A percentile compares a stretch with the other conserved stretches of the same genome.
phyloP scores from a whole-genome alignment of 2,329 filamentous ascomycete species.

The Colletotrichum sidae region DNA sequence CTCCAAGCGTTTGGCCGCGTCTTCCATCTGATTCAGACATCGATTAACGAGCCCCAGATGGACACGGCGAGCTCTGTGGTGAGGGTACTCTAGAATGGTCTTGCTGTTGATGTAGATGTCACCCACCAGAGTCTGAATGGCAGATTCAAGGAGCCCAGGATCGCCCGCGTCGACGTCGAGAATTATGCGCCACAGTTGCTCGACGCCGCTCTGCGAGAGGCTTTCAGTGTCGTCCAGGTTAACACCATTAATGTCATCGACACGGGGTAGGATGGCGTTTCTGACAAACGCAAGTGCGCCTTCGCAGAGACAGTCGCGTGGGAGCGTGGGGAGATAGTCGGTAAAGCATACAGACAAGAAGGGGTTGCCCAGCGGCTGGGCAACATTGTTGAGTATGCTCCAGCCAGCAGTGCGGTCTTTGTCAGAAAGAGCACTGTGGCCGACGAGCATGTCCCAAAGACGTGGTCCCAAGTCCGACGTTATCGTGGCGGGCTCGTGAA shows the following conservation, averaged over 20 bases:
- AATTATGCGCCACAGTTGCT: constrained; percentile 87
- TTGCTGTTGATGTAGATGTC: constrained; percentile 75
- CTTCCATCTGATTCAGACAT: constrained; percentile 77
- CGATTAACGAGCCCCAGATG: constrained; percentile 80
- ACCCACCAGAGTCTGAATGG: constrained; percentile 76
- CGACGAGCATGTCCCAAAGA: constrained; percentile 81
- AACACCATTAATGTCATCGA: constrained; percentile 57
- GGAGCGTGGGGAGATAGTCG: constrained; percentile 67
- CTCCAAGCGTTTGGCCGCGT: constrained; percentile 70
- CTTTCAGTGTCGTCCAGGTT: constrained; percentile 64
- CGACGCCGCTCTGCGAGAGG: constrained; percentile 65
- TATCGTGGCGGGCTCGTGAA: constrained; percentile 71
- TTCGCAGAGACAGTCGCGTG: constrained; percentile 68
- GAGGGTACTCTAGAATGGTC: constrained; percentile 61
- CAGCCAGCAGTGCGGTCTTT: constrained; percentile 76
- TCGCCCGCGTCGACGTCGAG: constrained; percentile 77
- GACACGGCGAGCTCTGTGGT: constrained; percentile 63
- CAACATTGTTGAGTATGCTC: constrained; percentile 69
- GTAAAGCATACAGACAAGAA: constrained; percentile 67
- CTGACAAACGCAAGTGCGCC: constrained; percentile 74
- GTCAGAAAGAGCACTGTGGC: constrained; percentile 67
- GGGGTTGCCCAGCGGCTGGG: constrained; percentile 61
- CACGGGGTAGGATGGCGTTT: constrained; percentile 59
- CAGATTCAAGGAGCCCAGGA: constrained; percentile 61
- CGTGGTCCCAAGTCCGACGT: constrained; percentile 69